Conservation (phyloP, 306 rosid genomes). For the Acacia melanoxylon region DNA sequence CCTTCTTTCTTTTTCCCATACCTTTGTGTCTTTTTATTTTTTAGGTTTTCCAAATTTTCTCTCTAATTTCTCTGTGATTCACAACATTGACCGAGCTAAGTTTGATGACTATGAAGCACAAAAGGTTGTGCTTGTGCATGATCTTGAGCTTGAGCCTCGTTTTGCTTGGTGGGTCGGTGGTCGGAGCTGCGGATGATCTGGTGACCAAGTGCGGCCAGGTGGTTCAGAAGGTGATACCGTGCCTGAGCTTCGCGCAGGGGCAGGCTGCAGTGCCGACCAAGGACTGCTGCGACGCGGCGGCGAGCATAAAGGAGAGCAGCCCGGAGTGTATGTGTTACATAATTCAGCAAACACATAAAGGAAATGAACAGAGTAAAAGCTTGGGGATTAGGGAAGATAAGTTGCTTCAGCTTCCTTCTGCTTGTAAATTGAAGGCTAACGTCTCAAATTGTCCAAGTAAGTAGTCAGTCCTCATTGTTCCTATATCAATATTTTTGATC, state of each 20-base stretch:
- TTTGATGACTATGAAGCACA: not conserved
- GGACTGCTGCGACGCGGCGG: conserved; percentile 62
- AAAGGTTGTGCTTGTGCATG: not conserved
- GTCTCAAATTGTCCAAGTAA: conserved; percentile 70
- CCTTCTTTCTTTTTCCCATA: not conserved
- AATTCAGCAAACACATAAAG: conserved; percentile 61
- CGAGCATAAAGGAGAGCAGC: conserved; percentile 39
- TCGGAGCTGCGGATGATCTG: conserved; percentile 21
- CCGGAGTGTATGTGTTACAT: conserved; percentile 83
- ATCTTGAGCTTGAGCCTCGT: not conserved
- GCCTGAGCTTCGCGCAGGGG: conserved; percentile 63
- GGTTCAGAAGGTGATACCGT: conserved; percentile 49
- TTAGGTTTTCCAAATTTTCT: not conserved
- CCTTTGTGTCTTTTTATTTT: not conserved
- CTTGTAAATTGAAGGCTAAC: conserved; percentile 60
- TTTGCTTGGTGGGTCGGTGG: not conserved
- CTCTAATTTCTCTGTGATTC: not conserved
- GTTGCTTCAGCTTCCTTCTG: conserved; percentile 76
- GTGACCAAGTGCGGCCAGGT: conserved; percentile 39
- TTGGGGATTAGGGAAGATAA: conserved; percentile 63
- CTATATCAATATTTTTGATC: no score
- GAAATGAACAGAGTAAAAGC: conserved; percentile 45
- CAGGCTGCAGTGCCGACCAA: conserved; percentile 49
- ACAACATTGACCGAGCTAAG: not conserved
- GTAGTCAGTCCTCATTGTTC: not conserved